Conservation (phyloP, 176 grass and related monocot genomes). For the Luzula sylvatica region DNA sequence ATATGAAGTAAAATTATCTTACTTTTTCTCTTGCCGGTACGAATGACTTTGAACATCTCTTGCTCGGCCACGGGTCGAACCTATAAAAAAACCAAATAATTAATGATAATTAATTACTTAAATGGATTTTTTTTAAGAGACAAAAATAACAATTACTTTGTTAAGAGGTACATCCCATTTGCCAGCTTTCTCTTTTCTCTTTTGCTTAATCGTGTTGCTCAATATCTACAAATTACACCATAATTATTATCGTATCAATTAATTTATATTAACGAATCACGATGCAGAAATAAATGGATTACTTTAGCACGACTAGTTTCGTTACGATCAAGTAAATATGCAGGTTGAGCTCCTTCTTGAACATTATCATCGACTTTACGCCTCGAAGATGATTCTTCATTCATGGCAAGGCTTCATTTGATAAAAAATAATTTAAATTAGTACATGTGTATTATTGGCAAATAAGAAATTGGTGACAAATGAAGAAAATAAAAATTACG, state of each 20-base stretch:
- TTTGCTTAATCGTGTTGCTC: conserved; percentile 94
- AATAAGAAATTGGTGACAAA: neutral
- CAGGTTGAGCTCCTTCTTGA: conserved; percentile 62
- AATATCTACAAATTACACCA: conserved; percentile 38
- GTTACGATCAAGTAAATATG: conserved; percentile 89
- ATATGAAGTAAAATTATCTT: conserved; percentile 18
- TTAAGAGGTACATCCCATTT: conserved; percentile 93
- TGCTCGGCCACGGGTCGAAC: conserved; percentile 72
- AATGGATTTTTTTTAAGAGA: neutral
- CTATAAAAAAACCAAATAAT: conserved; percentile 20
- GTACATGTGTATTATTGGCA: neutral
- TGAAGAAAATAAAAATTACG: conserved; percentile 36
- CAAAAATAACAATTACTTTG: conserved; percentile 34
- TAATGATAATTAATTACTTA: neutral
- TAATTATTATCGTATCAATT: neutral
- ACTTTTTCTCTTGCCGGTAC: conserved; percentile 76
- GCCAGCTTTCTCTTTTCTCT: conserved; percentile 77
- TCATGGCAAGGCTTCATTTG: conserved; percentile 62
- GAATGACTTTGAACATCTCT: conserved; percentile 79
- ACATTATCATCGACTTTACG: conserved; percentile 67
- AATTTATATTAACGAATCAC: neutral
- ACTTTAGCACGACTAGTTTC: conserved; percentile 67
- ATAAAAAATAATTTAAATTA: neutral
- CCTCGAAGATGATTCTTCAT: conserved; percentile 68
- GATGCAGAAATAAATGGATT: neutral